Base-by-base conservation (phyloP, 2,329 filamentous ascomycete genomes). In the Triangularia verruculosa region DNA sequence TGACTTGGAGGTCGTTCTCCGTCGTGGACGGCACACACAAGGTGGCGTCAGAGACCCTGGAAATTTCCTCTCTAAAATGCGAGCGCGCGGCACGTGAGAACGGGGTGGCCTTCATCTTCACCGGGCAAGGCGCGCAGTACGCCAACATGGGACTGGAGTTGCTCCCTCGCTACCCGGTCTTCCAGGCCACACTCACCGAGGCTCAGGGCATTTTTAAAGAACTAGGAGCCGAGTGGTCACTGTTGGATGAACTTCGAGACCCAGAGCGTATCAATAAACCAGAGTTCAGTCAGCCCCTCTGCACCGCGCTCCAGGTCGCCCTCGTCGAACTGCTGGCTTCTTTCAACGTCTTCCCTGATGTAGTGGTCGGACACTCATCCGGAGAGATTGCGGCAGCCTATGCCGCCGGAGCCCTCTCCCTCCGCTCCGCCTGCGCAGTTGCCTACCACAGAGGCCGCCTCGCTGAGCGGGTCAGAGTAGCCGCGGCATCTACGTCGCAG, bases 351-450 rank as follows among this genome's bases (percentile, higher is more conserved):
- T 57, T 52, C 1, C 75, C 78, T 0, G 27, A 67, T 6, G 74
- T 71, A 0, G 75, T 78, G 0, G 73, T 80, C 3, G 80, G 79
- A 0, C 80, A 82, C 62, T 79, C 77, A 0, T 74, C 70, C 1
- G 80, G 80, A 1, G 80, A 82, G 63, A 78, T 81, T 32, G 79
- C 75, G 0, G 80, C 79, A 1, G 78, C 79, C 0, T 81, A 81
- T 55, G 77, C 78, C 0, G 71, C 74, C 0, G 77, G 78, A 0
- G 62, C 68, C 1, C 63, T 82, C 3, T 71, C 75, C 0, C 68
- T 72, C 1, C 63, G 71, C 15, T 73, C 75, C 4, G 78, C 79
- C 8, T 75, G 80, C 58, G 70, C 69, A 2, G 68, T 74, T 0
- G 77, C 78, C 0, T 81, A 77, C 62, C 75, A 76, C 55, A 75